phyloP scores from a whole-genome alignment of 1,284 basidiomycete genomes.

The Trichosporon inkin region DNA sequence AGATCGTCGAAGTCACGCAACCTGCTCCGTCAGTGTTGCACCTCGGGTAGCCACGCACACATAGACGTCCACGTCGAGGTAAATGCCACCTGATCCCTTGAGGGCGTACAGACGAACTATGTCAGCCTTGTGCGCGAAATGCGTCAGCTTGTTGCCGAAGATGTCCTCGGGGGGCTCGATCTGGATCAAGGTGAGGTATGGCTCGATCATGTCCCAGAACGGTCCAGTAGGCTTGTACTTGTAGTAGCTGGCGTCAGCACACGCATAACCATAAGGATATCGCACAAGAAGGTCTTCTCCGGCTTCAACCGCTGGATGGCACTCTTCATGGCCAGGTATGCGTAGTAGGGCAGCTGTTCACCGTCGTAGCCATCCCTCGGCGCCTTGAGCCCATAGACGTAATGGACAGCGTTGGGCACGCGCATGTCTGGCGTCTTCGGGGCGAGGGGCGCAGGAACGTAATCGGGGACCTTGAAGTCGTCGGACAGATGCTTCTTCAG shows the following conservation, averaged over 20 bases:
- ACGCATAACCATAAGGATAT: not conserved
- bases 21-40: slow-evolving; percentile 13
- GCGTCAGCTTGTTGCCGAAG: slow-evolving; percentile 35
- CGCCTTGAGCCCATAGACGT: slow-evolving; percentile 49
- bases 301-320: slow-evolving; percentile 50
- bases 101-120: slow-evolving; percentile 45
- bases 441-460: slow-evolving; percentile 30
- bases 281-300: slow-evolving; percentile 50
- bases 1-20: slow-evolving; percentile 43
- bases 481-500: slow-evolving; percentile 18
- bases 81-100: slow-evolving; percentile 52
- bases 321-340: slow-evolving; percentile 51
- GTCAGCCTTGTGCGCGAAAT: slow-evolving; percentile 51
- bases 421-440: slow-evolving; percentile 39
- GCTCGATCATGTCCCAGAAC: slow-evolving; percentile 48
- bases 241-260: slow-evolving; percentile 42
- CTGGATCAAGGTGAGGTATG: slow-evolving; percentile 43
- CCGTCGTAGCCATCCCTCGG: slow-evolving; percentile 28
- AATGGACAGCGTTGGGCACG: slow-evolving; percentile 49
- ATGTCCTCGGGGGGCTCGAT: slow-evolving; percentile 38
- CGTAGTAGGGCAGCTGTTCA: slow-evolving; percentile 51
- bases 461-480: not conserved
- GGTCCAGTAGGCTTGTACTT: slow-evolving; percentile 47
- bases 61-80: slow-evolving; percentile 54
- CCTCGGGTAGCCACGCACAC: slow-evolving; percentile 28